Percentiles rank a stretch among this genome's conserved stretches.
Conservation (phyloP, 169 alveolate species). For the Cytauxzoon felis region DNA sequence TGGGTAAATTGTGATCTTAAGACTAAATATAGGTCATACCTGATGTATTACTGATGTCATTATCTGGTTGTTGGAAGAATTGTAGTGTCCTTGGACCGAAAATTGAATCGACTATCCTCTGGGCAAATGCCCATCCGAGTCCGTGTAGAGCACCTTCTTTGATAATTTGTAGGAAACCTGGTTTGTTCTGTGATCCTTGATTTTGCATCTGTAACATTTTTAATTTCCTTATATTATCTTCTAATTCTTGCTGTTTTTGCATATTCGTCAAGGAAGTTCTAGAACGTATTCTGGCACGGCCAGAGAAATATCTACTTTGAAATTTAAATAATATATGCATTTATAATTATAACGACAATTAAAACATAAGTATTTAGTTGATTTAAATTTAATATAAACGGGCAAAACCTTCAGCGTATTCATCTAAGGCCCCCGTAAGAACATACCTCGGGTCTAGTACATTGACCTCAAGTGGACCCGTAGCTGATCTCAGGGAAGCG, state of each 20-base stretch:
- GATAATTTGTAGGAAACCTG: slow-evolving; percentile 22
- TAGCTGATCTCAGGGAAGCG: too few relatives aligned
- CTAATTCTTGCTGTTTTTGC: slow-evolving; percentile 20
- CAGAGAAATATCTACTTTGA: slow-evolving; percentile 18
- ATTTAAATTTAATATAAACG: too few relatives aligned
- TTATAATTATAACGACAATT: too few relatives aligned
- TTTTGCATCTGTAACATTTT: slow-evolving; percentile 7
- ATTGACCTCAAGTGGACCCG: too few relatives aligned
- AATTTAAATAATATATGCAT: too few relatives aligned
- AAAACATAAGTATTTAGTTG: too few relatives aligned
- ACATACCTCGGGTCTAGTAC: too few relatives aligned
- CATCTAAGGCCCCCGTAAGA: too few relatives aligned
- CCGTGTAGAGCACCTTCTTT: slow-evolving; percentile 51
- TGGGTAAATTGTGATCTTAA: neutral
- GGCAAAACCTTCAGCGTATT: too few relatives aligned
- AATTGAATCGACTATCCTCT: slow-evolving; percentile 47
- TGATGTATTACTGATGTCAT: neutral
- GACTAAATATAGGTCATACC: neutral
- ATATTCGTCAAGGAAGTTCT: neutral
- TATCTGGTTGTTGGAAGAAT: slow-evolving; percentile 1
- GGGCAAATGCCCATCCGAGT: slow-evolving; percentile 50
- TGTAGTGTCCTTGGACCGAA: slow-evolving; percentile 44
- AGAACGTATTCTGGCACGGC: neutral
- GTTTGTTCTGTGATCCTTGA: slow-evolving; percentile 11
- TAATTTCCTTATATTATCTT: slow-evolving; percentile 37